Base-by-base conservation (phyloP, 2,329 filamentous ascomycete species). In the Helminthosporium solani region DNA sequence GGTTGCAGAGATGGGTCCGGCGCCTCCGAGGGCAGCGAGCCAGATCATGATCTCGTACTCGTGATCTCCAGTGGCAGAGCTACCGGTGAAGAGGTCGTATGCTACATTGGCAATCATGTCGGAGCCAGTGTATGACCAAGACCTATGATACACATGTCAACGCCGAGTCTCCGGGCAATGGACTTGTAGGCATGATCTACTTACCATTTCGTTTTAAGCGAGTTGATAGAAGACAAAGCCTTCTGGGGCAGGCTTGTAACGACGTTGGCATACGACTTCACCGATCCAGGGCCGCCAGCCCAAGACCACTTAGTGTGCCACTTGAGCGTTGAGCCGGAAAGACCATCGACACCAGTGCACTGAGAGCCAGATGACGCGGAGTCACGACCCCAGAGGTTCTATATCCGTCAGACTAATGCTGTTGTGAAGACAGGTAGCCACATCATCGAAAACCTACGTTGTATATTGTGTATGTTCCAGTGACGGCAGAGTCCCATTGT, bases 1-100 rank as follows among this genome's bases (percentile, higher is more conserved):
- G 25, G 74, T 82, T 40, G 64, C 74, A 45, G 82, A 81, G 70
- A 85, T 82, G 19, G 81, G 79, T 4, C 80, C 80, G 2, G 79
- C 80, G 40, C 78, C 77, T 20, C 78, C 80, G 35, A 83, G 66
- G 23, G 78, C 79, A 3, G 73, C 77, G 36, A 84, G 72, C 83
- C 83, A 86, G 54, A 86, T 75, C 83, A 86, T 86, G 56, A 86
- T 72, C 67, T 86, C 83, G 59, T 81, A 84, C 56, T 80, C 72
- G n/a, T 74, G 61, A 37, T 53, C 61, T 33, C 71, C 74, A 23
- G 68, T 67, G 1, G 78, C 73, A 15, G 72, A 71, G 33, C 76
- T 72, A 7, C 72, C 70, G 14, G 81, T 81, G 69, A 85, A 85
- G 40, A 85, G 66, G 61, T 85, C 81, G 58, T 83, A 85, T 12